Percentiles rank a stretch among this genome's conserved stretches.
Evolutionary conservation across 768 basidiomycete species (phyloP).

Genomic region (Amanita rubescens): DNA sequence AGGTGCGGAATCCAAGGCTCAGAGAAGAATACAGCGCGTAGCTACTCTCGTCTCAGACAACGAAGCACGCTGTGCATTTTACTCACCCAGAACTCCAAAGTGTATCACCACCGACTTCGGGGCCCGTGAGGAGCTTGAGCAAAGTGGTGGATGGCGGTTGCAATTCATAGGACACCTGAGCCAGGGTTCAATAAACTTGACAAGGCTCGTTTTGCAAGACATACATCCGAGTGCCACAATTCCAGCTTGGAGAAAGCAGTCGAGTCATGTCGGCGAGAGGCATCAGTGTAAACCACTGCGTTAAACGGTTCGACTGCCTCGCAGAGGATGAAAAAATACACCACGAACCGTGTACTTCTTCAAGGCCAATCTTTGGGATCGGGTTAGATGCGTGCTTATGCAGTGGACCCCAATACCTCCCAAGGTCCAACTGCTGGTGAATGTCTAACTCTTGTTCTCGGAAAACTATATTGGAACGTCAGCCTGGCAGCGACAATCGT

Average conservation of each 20-base stretch:
- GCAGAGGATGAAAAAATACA: background rate
- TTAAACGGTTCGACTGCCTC: too few species aligned
- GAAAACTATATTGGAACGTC: conserved; percentile 47
- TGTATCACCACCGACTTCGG: conserved; percentile 71
- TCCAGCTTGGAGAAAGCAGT: conserved; percentile 66
- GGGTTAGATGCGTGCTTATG: conserved; percentile 83
- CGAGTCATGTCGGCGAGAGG: conserved; percentile 50
- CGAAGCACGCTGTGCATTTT: too few species aligned
- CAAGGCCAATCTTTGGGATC: conserved; percentile 64
- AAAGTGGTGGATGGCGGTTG: conserved; percentile 80
- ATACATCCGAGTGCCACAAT: conserved; percentile 79
- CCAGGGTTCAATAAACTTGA: too few species aligned
- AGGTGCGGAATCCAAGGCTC: conserved; percentile 66
- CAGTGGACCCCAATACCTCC: conserved; percentile 62
- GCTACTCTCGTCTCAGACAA: conserved; percentile 33
- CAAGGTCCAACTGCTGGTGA: conserved; percentile 64
- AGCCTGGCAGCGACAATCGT: background rate
- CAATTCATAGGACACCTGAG: conserved; percentile 76
- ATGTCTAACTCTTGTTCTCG: conserved; percentile 67
- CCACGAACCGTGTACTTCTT: conserved; percentile 63
- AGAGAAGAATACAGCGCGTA: conserved; percentile 81
- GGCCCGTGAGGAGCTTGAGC: conserved; percentile 63
- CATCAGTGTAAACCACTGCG: background rate
- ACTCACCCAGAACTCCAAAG: conserved; percentile 73
- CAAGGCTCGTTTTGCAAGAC: too few species aligned